Percentiles rank a stretch among this genome's conserved stretches.
phyloP scores from a whole-genome alignment of 192 early-diverging fungal species.

The Radiomyces spectabilis region DNA sequence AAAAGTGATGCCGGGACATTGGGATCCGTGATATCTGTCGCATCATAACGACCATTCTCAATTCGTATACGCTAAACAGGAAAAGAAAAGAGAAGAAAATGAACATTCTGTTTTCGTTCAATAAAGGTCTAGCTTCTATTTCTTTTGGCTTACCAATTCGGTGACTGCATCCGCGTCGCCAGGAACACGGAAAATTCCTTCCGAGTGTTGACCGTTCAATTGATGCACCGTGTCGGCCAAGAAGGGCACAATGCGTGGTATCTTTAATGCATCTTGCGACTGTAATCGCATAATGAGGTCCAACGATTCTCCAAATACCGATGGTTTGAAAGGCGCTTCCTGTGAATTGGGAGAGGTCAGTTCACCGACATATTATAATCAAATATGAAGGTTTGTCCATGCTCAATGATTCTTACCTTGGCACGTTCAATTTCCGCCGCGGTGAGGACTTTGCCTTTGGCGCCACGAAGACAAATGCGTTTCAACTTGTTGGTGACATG shows the following conservation, averaged over 20 bases:
- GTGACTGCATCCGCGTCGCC: constrained; percentile 86
- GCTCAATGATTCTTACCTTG: constrained; percentile 10
- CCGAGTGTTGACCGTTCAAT: constrained; percentile 70
- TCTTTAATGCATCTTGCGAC: constrained; percentile 34
- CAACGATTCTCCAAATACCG: constrained; percentile 86
- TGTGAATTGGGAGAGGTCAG: background rate
- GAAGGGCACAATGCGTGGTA: constrained; percentile 81
- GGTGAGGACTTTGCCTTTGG: constrained; percentile 70
- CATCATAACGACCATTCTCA: constrained; percentile 74
- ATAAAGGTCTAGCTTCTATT: no score
- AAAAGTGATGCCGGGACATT: constrained; percentile 88
- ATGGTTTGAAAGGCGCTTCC: constrained; percentile 77
- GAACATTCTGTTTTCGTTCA: background rate
- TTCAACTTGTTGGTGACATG: constrained; percentile 51
- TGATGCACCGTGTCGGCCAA: constrained; percentile 65
- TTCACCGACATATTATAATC: background rate
- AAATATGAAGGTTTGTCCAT: constrained; percentile 3
- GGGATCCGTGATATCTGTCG: constrained; percentile 69
- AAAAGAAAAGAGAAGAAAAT: constrained; percentile 1
- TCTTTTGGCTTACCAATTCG: constrained; percentile 41
- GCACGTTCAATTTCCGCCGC: constrained; percentile 64
- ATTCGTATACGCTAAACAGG: constrained; percentile 59
- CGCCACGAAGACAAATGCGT: constrained; percentile 67
- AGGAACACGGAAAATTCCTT: constrained; percentile 96
- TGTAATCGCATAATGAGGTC: constrained; percentile 78